Conservation (phyloP, 2,329 filamentous ascomycete species). For the Colletotrichum sp. region DNA sequence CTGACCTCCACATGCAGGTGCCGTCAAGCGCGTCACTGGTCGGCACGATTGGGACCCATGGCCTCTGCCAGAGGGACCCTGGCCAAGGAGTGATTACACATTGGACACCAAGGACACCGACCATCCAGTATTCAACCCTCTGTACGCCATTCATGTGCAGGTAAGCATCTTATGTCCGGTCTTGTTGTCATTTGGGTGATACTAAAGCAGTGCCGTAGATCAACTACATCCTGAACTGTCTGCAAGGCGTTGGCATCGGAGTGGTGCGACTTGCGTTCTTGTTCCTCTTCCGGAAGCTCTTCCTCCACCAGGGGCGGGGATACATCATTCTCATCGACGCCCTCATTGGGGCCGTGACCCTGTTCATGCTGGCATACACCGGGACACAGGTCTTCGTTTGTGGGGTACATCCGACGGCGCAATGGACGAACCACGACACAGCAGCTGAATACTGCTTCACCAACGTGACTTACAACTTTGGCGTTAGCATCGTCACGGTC, state of each 20-base stretch:
- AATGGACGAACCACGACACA: not conserved
- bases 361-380: not conserved
- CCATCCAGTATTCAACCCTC: not conserved
- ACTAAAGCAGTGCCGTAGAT: not conserved
- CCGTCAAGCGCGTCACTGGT: not conserved
- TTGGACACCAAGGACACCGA: not conserved
- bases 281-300: conserved; percentile 5
- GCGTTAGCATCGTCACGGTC: not conserved
- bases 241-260: not conserved
- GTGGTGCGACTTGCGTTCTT: not conserved
- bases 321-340: not conserved
- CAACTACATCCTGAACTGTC: not conserved
- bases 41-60: conserved; percentile 11
- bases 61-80: not conserved
- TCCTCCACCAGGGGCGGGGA: not conserved
- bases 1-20: not conserved
- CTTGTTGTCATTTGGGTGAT: too few species aligned
- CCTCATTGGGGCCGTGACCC: not conserved
- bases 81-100: not conserved
- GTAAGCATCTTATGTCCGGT: too few species aligned
- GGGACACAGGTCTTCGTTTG: not conserved
- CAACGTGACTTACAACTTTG: not conserved
- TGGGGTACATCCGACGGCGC: not conserved
- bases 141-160: not conserved
- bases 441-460: not conserved